Base-by-base conservation (phyloP, 495 filamentous ascomycete species). In the Haplographium delicatum region DNA sequence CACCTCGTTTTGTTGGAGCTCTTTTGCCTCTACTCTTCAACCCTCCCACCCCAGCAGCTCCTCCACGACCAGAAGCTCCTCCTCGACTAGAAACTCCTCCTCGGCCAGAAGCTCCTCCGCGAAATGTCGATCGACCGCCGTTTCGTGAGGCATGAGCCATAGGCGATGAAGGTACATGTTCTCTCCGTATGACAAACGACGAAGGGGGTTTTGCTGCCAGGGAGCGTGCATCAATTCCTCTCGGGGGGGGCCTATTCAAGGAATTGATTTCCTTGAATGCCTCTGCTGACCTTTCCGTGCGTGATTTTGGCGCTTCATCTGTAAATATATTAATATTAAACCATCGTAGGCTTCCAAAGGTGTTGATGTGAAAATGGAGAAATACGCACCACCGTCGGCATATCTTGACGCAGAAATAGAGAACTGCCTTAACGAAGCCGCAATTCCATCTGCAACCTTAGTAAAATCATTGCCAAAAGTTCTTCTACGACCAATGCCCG, bases 21-120 rank as follows among this genome's bases (percentile, higher is more conserved):
- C n/a, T n/a, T n/a, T n/a, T n/a, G 33, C 25, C 40, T 35, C 51
- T 4, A 2, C 22, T 13, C 19, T 49, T 34, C 3, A 48, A 11
- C 2, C 25, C 22, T 16, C 44, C 34, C 7, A 22, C 34, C 28
- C 34, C 33, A 34, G 11, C 41, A 19, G 49, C 26, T 25, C 53
- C 23, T 48, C 40, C 13, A 19, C 28, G 28, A 5, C 50, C 34
- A 16, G 26, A 4, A 16, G 44, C 47, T 37, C 33, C 24, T 22
- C 22, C 25, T 34, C 51, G 10, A 33, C 26, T 27, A 84, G 80
- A 27, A 82, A 60, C 15, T 70, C 58, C 11, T 65, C 66, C 47
- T 79, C 81, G 56, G 49, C 26, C 47, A 79, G 80, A 54, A 75
- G 65, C n/a, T 72, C 68, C 16, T 62, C 68, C 54, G 20, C 44